Base-by-base conservation (phyloP, 352 stramenopile genomes). In the Phytopythium chamaehyphon region DNA sequence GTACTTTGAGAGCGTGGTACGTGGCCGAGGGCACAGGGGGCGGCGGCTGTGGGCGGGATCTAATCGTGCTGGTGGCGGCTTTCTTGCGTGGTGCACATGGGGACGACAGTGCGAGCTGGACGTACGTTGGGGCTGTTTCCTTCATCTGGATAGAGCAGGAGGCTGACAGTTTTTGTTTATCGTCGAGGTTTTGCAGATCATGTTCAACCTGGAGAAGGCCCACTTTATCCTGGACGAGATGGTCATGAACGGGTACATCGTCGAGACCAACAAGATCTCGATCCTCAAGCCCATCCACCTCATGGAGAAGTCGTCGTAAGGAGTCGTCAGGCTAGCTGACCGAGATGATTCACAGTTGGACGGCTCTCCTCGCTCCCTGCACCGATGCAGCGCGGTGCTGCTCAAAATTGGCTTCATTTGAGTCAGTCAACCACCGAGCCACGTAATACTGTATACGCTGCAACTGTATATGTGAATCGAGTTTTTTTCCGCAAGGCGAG, bases 241-340 rank as follows among this genome's bases (percentile, higher is more conserved):
- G 96, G 91, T 99, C 48, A 98, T 98, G 84, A 99, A 99, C 83
- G 97, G 97, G 26, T 97, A 95, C 65, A 97, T 99, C 55, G 96
- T 99, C 46, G 97, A 99, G 67, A 98, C 96, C 21, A 99, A 99
- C 80, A 99, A 99, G 64, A 83, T 95, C 40, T 99, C 98, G 61
- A 96, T 99, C 57, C 80, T 99, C 50, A 98, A 98, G 71, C 96
- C 96, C 10, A 97, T 99, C 62, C 86, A 97, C 68, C 79, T 99
- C 55, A 98, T 99, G 90, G 96, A 99, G 66, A 98, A 98, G 62
- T 85, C 81, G 12, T 92, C 83, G 62, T 93, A 88, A 48, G n/a
- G 31, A 22, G 11, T 45, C 31, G n/a, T 31, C 14, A 9, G 28
- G 15, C 23, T 37, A 24, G 22, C 19, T 31, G 7, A 23, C 28